Evolutionary conservation across 2,329 filamentous ascomycete species (phyloP).

Genomic region (Paramyrothecium roridum): DNA sequence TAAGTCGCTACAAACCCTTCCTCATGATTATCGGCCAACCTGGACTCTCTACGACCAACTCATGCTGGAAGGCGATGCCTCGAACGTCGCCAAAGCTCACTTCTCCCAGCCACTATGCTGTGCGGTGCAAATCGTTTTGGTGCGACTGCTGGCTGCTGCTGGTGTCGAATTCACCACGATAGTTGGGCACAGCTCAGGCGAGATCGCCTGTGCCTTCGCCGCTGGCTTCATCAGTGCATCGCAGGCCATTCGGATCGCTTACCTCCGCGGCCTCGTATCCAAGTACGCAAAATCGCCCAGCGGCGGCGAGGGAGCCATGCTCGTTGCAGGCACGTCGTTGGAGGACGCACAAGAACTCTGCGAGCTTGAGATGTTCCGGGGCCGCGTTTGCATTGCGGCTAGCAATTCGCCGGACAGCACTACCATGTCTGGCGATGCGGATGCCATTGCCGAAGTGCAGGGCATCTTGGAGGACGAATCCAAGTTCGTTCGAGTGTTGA

Average conservation of each 20-base stretch:
- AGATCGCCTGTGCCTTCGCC: constrained; percentile 47
- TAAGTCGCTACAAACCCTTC: constrained; percentile 10
- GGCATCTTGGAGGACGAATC: constrained; percentile 1
- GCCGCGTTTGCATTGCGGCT: constrained; percentile 5
- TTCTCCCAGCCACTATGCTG: constrained; percentile 25
- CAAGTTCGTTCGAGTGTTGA: constrained; percentile 20
- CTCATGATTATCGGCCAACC: constrained; percentile 14
- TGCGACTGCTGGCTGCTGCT: constrained; percentile 21
- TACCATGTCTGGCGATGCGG: constrained; percentile 8
- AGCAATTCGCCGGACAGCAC: constrained; percentile 10
- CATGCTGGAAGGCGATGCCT: constrained; percentile 6
- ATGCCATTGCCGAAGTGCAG: constrained; percentile 5
- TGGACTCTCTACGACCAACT: constrained; percentile 23
- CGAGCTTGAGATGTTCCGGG: constrained; percentile 11
- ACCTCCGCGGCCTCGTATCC: constrained; percentile 12
- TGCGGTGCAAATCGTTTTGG: constrained; percentile 20
- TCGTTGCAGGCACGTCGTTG: constrained; percentile 15
- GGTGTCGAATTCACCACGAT: constrained; percentile 30
- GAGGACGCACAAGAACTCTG: constrained; percentile 10
- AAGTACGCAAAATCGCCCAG: constrained; percentile 4
- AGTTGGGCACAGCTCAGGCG: constrained; percentile 46
- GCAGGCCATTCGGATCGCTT: constrained; percentile 19
- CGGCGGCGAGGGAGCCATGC: constrained; percentile 12
- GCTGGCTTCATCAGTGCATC: constrained; percentile 33
- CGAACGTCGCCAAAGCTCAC: constrained; percentile 16